Base-by-base conservation (phyloP, 306 rosid species). In the Alnus glutinosa region DNA sequence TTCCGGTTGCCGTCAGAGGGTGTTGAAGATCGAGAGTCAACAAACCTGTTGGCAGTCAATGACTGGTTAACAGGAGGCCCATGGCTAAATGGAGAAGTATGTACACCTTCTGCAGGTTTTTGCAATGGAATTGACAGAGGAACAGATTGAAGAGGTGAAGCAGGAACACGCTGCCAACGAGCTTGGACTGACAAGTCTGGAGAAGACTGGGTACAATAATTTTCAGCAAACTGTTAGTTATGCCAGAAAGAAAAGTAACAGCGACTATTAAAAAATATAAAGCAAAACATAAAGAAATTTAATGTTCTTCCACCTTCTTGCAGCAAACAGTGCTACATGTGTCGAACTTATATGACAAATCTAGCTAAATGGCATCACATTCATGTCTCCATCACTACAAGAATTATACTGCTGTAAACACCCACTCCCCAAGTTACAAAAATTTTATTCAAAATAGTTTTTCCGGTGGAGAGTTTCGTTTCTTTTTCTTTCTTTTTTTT, bases 181-280 rank as follows among this genome's bases (percentile, higher is more conserved):
- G 97, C 87, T 84, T 94, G 96, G 48, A 82, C 92, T 15, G 98
- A 75, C 93, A 88, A 89, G 81, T 94, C 98, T 2, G 86, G 78
- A 58, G 98, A 92, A 49, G 96, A 85, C 98, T 94, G 93, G 76
- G 79, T 79, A 70, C 68, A 83, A 71, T 64, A 73, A 71, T 49
- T 78, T 64, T 67, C 79, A 73, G 66, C 37, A 49, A 74, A 28
- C 72, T n/a, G 50, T 88, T 75, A 83, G 83, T 48, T 28, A 52
- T 44, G 13, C 63, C 49, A 48, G 10, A 74, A 48, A 73, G 46
- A 63, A 9, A 32, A 50, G 51, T 19, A 64, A 70, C 7, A 66
- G 30, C 30, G 30, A 48, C 71, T 1, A 55, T 7, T 44, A 36
- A 59, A 50, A 71, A 55, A 55, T 70, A 58, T 47, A 19, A 34